Evolutionary conservation across 805 yeast species (phyloP), one percentile per base, ranked within the genome.

Genomic region (Starmera amethionina): DNA sequence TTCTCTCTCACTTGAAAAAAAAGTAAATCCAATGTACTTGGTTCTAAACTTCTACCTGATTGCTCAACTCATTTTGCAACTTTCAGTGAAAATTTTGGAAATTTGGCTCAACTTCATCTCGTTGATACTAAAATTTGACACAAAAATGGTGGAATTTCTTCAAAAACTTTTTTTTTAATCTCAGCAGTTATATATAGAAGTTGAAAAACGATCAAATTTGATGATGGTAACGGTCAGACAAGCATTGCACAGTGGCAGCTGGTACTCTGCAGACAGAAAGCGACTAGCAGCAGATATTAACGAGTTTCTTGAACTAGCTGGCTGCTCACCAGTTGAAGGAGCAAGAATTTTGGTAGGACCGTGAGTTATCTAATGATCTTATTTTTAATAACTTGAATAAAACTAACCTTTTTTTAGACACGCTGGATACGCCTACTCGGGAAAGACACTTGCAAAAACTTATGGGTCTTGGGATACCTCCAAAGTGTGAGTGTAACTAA

Each of bases 351-450:
- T 72, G 11, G 66, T 76, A 12, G 83, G 81, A 8, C 85, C 79
- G 57, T 64, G 43, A 42, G 66, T 58, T 18, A 31, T 10, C n/a
- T n/a, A n/a, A n/a, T n/a, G n/a, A n/a, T n/a, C n/a, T n/a, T n/a
- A n/a, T n/a, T n/a, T n/a, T n/a, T n/a, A n/a, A n/a, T n/a, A n/a
- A n/a, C n/a, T n/a, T n/a, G n/a, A n/a, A n/a, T n/a, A n/a, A n/a
- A n/a, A n/a, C n/a, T 19, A 12, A 52, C 71, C 9, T 52, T 70
- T 52, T 13, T 46, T 52, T 13, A 73, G 77, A 1, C 98, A 93
- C 59, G 98, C 98, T 8, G 98, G 98, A 0, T 88, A 82, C 54
- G 54, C 82, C 5, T 93, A 82, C 56, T 81, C 94, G 32, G 96
- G 96, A 0, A 60, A 65, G 7, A 75, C 85, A 0, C 68, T 90